Evolutionary conservation across 169 alveolate species (phyloP).

Genomic region (Cryptosporidium bovis): DNA sequence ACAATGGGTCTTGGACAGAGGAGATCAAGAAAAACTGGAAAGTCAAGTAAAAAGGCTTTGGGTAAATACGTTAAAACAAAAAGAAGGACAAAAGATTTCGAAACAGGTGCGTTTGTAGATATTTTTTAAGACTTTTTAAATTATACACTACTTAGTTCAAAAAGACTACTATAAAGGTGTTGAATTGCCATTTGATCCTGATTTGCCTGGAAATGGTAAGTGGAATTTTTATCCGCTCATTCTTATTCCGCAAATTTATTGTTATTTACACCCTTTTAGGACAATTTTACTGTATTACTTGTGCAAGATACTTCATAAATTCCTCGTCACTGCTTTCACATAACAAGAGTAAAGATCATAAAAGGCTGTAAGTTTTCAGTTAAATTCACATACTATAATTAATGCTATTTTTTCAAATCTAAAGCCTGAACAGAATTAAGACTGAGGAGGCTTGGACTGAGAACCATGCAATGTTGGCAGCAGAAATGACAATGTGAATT

Average conservation of each 20-base stretch:
- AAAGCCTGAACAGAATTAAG: constrained; percentile 43
- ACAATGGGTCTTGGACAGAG: constrained; percentile 67
- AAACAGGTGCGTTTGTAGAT: constrained; percentile 35
- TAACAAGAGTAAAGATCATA: constrained; percentile 54
- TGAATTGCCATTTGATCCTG: constrained; percentile 45
- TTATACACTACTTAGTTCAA: constrained; percentile 7
- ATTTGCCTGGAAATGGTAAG: constrained; percentile 73
- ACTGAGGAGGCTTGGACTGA: constrained; percentile 75
- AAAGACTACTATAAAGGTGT: constrained; percentile 61
- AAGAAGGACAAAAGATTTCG: constrained; percentile 69
- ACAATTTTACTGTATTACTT: constrained; percentile 62
- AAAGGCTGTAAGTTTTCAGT: constrained; percentile 55
- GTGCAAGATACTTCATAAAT: constrained; percentile 61
- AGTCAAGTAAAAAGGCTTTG: constrained; percentile 34
- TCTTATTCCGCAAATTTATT: not conserved
- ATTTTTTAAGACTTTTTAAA: not conserved
- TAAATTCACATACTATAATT: not conserved
- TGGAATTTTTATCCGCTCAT: not conserved
- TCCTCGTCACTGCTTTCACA: constrained; percentile 49
- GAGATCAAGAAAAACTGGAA: constrained; percentile 44
- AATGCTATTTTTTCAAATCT: not conserved
- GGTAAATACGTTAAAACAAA: constrained; percentile 45
- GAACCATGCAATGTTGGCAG: constrained; percentile 63
- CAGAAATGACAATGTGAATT: constrained; percentile 55
- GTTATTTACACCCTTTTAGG: not conserved